Evolutionary conservation across 495 filamentous ascomycete species (phyloP), one percentile per base, ranked within the genome.

Genomic region (Durotheca rogersii): DNA sequence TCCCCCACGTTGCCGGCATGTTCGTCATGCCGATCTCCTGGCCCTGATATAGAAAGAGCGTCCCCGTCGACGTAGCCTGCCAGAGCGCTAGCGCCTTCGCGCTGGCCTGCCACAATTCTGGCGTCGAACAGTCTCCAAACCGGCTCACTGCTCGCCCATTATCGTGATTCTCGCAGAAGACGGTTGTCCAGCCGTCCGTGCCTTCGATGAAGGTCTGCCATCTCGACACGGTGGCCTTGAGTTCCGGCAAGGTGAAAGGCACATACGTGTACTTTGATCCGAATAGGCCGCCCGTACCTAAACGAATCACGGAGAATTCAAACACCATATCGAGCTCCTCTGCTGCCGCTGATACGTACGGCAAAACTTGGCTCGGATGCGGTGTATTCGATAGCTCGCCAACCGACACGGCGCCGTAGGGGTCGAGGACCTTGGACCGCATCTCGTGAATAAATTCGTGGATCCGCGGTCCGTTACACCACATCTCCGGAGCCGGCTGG

Each of bases 31-130:
- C 84, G 0, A 87, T 51, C 58, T 88, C 84, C 52, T 88, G 80
- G n/a, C 84, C 84, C 56, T 88, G 82, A 51, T 84, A 87, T 1
- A 87, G 63, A 46, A 82, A 87, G 3, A 82, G 71, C 0, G 84
- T 85, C 1, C 84, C 84, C 3, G 73, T 72, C 38, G 81, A 71
- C 23, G 79, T 66, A 0, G 71, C 72, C 55, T 81, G 57, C 46
- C 81, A 70, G 6, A 80, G 73, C 0, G 84, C 80, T 18, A 87
- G 62, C 72, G 86, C 75, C 64, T 87, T 86, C 0, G 76, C 76
- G 0, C 74, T 70, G 12, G 68, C 39, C 5, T 65, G 33, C 5
- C 78, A 66, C 36, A 71, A 64, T 38, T 75, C 62, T n/a, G n/a
- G n/a, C 16, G 76, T 69, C 3, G 70, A 64, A 25, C 67, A 56